These are phyloP conservation scores for Pelargonium australe DNA, from an alignment of 441 rosid genomes.

Conservation along the genomic window DNA sequence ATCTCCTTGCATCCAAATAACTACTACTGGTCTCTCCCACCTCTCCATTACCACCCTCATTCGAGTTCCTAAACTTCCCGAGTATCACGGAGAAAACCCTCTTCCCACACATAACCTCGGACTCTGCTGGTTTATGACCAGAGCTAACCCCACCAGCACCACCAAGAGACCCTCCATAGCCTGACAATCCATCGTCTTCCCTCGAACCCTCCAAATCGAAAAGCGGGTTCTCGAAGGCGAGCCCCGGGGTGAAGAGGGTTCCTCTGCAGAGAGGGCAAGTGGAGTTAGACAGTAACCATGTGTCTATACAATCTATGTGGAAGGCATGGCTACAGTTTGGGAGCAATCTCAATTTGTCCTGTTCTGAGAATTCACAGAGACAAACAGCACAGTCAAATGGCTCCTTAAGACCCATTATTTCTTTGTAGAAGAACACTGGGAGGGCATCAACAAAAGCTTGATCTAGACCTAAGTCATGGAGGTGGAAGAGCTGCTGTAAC, in stretches of 20 bases:
- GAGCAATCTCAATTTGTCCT: constrained; percentile 14
- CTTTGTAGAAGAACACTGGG: constrained; percentile 7
- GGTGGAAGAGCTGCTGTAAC: too few species aligned
- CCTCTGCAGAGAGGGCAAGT: constrained; percentile 18
- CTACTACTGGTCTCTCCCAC: too few species aligned
- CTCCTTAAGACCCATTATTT: constrained; percentile 2
- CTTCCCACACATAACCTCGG: too few species aligned
- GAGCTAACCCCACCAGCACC: too few species aligned
- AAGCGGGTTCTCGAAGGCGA: background rate
- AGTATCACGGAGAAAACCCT: too few species aligned
- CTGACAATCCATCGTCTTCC: background rate
- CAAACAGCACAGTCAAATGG: constrained; percentile 17
- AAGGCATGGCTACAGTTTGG: constrained; percentile 15
- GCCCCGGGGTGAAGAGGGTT: constrained; percentile 30
- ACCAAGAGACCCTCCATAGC: background rate
- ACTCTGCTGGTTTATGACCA: too few species aligned
- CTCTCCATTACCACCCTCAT: too few species aligned
- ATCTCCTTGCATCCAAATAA: too few species aligned
- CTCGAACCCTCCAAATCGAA: background rate
- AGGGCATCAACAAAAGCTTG: constrained; percentile 6
- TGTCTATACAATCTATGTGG: constrained; percentile 11
- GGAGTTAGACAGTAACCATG: constrained; percentile 13
- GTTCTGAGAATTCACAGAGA: constrained; percentile 8
- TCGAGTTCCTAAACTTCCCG: too few species aligned
- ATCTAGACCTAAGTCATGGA: constrained; percentile 26